Evolutionary conservation across 108 stramenopile genomes (phyloP), one percentile per base, ranked within the genome.

Genomic region (Pseudonitzschia delicatissima): DNA sequence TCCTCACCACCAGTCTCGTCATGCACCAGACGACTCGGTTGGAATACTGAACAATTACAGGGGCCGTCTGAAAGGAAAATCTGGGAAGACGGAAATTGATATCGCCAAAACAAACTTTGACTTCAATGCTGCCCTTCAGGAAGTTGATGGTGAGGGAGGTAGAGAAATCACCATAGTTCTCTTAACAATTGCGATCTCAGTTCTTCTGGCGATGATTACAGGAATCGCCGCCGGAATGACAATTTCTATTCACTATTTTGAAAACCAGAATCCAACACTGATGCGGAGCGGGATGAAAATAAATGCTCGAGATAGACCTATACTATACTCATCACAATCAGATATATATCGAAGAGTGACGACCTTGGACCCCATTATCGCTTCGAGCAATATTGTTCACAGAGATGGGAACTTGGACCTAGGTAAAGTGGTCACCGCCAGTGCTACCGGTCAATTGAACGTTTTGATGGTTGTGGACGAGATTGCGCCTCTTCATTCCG

Each of bases 381-480:
- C 68, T 28, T 65, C 65, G 5, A 44, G 47, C 28, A 77, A 77
- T 48, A 31, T 62, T 21, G 29, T 77, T 18, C 64, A 77, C 27
- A 34, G 58, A 51, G 40, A 64, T 36, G 51, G 29, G 25, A 50
- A 40, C 13, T 53, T 70, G 64, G 65, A 69, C 48, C 21, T 77
- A 34, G 76, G 76, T 44, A 69, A 62, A 62, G 76, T 77, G 11
- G 58, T 77, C 34, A 69, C 76, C 25, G 62, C 65, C 20, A 65
- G 57, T 6, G 31, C 48, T 7, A 64, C 58, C 0, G 76, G 76
- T 12, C 68, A 69, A 45, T 45, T 69, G 20, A 58, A 70, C 44
- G 52, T 70, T 11, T 55, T 77, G 64, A 62, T 70, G 64, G 69
- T 77, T 29, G 76, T 77, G 33, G 69, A 77, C n/a, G 76, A 77